Evolutionary conservation across 192 early-diverging fungal species (phyloP).

Genomic region (Pilobolus umbonatus): DNA sequence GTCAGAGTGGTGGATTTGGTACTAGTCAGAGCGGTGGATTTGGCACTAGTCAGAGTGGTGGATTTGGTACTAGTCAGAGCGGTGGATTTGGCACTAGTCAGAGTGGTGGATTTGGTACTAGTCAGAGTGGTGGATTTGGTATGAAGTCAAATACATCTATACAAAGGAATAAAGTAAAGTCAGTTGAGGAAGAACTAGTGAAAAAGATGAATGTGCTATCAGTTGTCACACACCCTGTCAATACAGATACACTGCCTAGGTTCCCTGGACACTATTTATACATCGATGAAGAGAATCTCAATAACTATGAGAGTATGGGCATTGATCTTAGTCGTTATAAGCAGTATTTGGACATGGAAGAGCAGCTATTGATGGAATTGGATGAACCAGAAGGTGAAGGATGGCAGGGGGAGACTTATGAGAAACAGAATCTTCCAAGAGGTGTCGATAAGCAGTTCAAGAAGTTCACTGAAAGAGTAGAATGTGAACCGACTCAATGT

Average conservation of each 20-base stretch:
- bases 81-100: neutral
- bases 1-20: neutral
- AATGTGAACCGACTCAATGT: constrained; percentile 77
- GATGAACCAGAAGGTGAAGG: constrained; percentile 34
- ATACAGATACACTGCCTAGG: neutral
- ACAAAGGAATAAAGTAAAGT: neutral
- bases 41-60: neutral
- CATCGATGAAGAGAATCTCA: constrained; percentile 43
- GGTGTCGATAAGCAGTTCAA: constrained; percentile 79
- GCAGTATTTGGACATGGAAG: constrained; percentile 40
- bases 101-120: constrained; percentile 1
- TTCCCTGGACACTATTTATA: constrained; percentile 53
- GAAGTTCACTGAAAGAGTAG: constrained; percentile 67
- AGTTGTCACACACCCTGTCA: neutral
- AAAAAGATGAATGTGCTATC: neutral
- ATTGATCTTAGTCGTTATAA: constrained; percentile 37
- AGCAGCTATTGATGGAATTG: constrained; percentile 26
- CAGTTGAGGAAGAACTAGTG: neutral
- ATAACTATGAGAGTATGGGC: constrained; percentile 28
- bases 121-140: neutral
- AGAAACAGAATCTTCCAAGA: constrained; percentile 62
- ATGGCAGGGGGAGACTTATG: constrained; percentile 83
- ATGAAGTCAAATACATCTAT: neutral
- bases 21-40: neutral
- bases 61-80: neutral